Evolutionary conservation across 2,329 filamentous ascomycete species (phyloP).

Genomic region (Cephalotrichum gorgonifer): DNA sequence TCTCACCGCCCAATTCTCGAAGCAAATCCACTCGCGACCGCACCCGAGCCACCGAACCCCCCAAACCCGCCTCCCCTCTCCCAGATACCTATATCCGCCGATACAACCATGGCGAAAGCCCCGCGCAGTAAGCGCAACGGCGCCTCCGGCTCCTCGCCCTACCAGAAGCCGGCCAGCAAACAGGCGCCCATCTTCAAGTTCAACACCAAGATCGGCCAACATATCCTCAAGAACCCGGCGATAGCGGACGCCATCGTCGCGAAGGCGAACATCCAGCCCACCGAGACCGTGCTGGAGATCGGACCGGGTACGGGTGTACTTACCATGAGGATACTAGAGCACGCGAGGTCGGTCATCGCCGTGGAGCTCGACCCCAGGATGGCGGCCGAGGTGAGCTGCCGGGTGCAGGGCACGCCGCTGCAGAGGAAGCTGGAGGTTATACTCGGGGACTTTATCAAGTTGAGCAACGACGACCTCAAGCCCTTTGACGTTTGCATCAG

Average conservation of each 20-base stretch:
- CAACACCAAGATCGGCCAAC: conserved; percentile 6
- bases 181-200: conserved; percentile 46
- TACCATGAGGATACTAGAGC: conserved; percentile 80
- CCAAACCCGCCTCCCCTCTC: background rate
- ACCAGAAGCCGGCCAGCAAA: conserved; percentile 57
- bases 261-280: conserved; percentile 85
- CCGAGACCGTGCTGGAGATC: conserved; percentile 82
- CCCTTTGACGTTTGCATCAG: conserved; percentile 78
- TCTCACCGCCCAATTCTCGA: background rate
- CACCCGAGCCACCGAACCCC: background rate
- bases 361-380: conserved; percentile 94
- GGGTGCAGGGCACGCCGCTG: conserved; percentile 80
- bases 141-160: background rate
- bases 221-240: conserved; percentile 82
- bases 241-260: conserved; percentile 60
- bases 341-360: conserved; percentile 70
- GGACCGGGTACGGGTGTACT: conserved; percentile 79
- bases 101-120: conserved; percentile 4
- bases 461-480: conserved; percentile 48
- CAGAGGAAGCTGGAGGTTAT: conserved; percentile 80
- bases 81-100: background rate
- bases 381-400: conserved; percentile 89
- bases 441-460: conserved; percentile 85
- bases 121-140: conserved; percentile 5
- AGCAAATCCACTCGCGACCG: background rate